Evolutionary conservation across 176 grass and related monocot genomes (phyloP), one percentile per base, ranked within the genome.

Genomic region (Carex cristatella): DNA sequence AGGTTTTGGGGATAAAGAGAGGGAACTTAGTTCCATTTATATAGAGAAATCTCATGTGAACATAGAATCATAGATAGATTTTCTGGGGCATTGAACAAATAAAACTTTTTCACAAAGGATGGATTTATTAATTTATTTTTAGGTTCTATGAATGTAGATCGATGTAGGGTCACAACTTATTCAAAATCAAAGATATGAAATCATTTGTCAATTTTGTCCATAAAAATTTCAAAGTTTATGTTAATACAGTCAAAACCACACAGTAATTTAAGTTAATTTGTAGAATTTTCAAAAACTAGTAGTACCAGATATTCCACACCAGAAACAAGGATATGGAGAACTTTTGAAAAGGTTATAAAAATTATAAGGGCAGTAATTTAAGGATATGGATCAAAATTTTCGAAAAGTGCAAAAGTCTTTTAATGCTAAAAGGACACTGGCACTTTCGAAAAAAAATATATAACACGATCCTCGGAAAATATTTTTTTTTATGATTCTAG

Each of bases 11-110:
- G 38, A n/a, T 51, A 32, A 35, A 55, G 55, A 63, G 69, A 83
- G 32, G 15, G 11, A 38, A 65, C 30, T 3, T 82, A 10, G 61
- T 65, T 63, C 63, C 27, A 61, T 27, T 83, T 35, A 83, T 30
- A 54, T 54, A 48, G 80, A 65, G 61, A 78, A 78, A 57, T 57
- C 27, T 78, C 51, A 57, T 56, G 51, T 78, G 73, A 77, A 77
- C 73, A 31, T 57, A 75, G 70, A 53, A 77, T 57, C 73, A 31
- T 57, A 75, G 70, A 53, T 33, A 75, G 70, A 53, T 33, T 78
- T 78, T 31, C 57, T 3, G 33, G 14, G 3, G 33, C 11, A 35
- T 69, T 69, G 13, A 69, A 69, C 3, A 68, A 40, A 69, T 33
- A 31, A 31, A 16, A 49, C 48, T 15, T 69, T 40, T 37, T 40